Evolutionary conservation across 2,329 filamentous ascomycete genomes (phyloP).

Genomic region (Parascedosporium putredinis): DNA sequence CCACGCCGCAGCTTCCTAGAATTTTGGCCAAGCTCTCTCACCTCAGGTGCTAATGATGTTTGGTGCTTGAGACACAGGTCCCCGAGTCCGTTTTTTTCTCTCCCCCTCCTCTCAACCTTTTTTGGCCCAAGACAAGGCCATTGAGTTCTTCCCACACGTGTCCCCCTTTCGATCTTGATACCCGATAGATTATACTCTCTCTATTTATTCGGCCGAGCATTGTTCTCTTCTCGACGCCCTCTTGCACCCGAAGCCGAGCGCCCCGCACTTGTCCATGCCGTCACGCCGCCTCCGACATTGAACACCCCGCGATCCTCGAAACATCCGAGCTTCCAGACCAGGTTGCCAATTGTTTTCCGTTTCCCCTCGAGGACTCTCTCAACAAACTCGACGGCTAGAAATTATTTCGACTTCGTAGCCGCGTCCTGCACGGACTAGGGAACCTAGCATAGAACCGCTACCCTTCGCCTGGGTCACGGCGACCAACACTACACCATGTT

Average conservation of each 20-base stretch:
- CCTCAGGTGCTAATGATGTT: slow-evolving; percentile 1
- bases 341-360: not conserved
- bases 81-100: too few relatives aligned
- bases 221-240: not conserved
- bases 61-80: too few relatives aligned
- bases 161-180: not conserved
- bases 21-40: not conserved
- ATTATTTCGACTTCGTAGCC: too few relatives aligned
- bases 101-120: not conserved
- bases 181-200: not conserved
- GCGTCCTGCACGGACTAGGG: too few relatives aligned
- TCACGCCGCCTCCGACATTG: not conserved
- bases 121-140: not conserved
- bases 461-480: slow-evolving; percentile 65
- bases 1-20: not conserved
- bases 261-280: slow-evolving; percentile 1
- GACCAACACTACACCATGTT: slow-evolving; percentile 62
- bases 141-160: not conserved
- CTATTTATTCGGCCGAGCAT: too few relatives aligned
- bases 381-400: not conserved
- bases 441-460: not conserved
- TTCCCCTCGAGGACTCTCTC: not conserved
- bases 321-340: not conserved
- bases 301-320: not conserved
- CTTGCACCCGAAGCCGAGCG: not conserved